Evolutionary conservation across 2,329 filamentous ascomycete genomes (phyloP).

Genomic region (Fusarium globosum): DNA sequence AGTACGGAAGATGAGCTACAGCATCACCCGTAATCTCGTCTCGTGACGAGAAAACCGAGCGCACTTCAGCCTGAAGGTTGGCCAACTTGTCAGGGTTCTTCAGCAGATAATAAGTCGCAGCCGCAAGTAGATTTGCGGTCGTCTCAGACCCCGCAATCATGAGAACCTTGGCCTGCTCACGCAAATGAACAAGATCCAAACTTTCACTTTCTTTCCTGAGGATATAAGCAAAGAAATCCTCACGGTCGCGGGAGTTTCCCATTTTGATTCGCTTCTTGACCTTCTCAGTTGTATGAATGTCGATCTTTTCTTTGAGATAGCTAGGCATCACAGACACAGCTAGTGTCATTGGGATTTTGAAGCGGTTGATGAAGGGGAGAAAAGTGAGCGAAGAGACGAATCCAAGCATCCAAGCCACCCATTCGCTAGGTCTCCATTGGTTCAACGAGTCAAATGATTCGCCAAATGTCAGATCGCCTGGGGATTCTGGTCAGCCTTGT

Average conservation of each 20-base stretch:
- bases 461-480: slow-evolving; percentile 25
- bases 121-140: slow-evolving; percentile 4
- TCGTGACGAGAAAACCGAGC: not conserved
- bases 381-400: not conserved
- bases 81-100: not conserved
- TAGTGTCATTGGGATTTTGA: slow-evolving; percentile 4
- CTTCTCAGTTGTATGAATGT: slow-evolving; percentile 7
- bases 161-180: slow-evolving; percentile 30
- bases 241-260: not conserved
- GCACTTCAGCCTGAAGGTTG: slow-evolving; percentile 14
- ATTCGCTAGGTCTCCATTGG: slow-evolving; percentile 4
- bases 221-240: slow-evolving; percentile 29
- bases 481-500: accelerated
- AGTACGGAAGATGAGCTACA: slow-evolving; percentile 10
- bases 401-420: slow-evolving; percentile 6
- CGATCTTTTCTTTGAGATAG: not conserved
- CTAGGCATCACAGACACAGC: not conserved
- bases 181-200: not conserved
- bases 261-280: slow-evolving; percentile 1
- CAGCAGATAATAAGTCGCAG: not conserved
- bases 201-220: not conserved
- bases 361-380: slow-evolving; percentile 1
- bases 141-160: slow-evolving; percentile 28
- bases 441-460: slow-evolving; percentile 26
- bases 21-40: slow-evolving; percentile 19